These are phyloP conservation scores for Hymenoscyphus salicellus DNA, from an alignment of 2,329 filamentous ascomycete species.

Conservation along the genomic window DNA sequence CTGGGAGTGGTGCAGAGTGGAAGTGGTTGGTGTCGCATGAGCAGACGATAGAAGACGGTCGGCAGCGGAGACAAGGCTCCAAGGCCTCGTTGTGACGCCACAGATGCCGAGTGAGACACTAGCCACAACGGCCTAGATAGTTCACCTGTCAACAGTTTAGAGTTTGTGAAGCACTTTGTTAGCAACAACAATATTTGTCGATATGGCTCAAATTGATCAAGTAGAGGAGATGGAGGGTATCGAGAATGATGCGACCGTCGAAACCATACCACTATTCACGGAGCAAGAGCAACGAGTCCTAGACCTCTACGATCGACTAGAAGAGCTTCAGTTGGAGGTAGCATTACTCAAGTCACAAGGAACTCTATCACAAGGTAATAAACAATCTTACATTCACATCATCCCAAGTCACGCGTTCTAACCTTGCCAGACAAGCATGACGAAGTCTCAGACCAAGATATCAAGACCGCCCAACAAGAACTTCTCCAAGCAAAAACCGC, in stretches of 20 bases:
- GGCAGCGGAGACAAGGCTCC: conserved; percentile 22
- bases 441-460: conserved; percentile 48
- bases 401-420: conserved; percentile 19
- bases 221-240: conserved; percentile 31
- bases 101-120: not conserved
- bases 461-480: conserved; percentile 59
- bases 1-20: conserved; percentile 16
- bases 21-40: conserved; percentile 23
- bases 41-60: conserved; percentile 1
- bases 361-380: conserved; percentile 29
- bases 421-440: conserved; percentile 15
- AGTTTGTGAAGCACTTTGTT: not conserved
- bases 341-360: conserved; percentile 56
- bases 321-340: conserved; percentile 69
- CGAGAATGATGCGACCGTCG: conserved; percentile 17
- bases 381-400: conserved; percentile 20
- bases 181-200: conserved; percentile 5
- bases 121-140: not conserved
- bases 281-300: conserved; percentile 64
- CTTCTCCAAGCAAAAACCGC: conserved; percentile 65
- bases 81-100: conserved; percentile 15
- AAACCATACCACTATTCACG: conserved; percentile 53
- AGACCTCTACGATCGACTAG: conserved; percentile 67
- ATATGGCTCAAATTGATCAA: conserved; percentile 6
- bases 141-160: conserved; percentile 4